These are phyloP conservation scores for Bipolaris bicolor DNA, from an alignment of 2,329 filamentous ascomycete genomes.

Conservation along the genomic window DNA sequence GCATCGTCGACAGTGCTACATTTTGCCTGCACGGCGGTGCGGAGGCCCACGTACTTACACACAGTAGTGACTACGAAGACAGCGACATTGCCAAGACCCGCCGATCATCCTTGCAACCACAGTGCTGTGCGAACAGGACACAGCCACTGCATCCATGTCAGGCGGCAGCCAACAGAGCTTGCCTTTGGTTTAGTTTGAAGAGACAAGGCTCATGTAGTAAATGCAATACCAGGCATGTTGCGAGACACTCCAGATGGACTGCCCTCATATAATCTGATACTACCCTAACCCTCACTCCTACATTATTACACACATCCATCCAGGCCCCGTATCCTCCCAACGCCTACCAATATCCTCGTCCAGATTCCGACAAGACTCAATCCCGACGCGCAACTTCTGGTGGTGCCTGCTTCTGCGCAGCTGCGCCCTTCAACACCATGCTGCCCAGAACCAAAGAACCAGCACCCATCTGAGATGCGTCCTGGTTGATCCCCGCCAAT, in stretches of 20 bases:
- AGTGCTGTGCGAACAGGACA: neutral
- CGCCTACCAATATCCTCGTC: constrained; percentile 14
- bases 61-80: neutral
- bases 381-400: constrained; percentile 29
- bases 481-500: constrained; percentile 30
- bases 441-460: constrained; percentile 38
- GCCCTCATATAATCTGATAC: neutral
- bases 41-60: neutral
- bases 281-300: neutral
- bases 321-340: constrained; percentile 4
- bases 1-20: neutral
- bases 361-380: constrained; percentile 17
- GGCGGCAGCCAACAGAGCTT: neutral
- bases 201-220: neutral
- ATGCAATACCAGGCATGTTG: neutral
- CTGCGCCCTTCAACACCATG: constrained; percentile 38
- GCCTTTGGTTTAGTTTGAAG: too few species aligned
- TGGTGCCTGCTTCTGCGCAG: constrained; percentile 26
- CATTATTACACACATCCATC: constrained; percentile 6
- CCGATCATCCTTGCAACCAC: neutral
- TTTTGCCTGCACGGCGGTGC: neutral
- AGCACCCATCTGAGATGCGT: constrained; percentile 29
- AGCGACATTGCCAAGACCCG: constrained; percentile 3
- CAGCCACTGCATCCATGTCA: neutral
- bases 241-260: neutral